phyloP scores from a whole-genome alignment of 2,329 filamentous ascomycete genomes.

The Aspergillus melleus region DNA sequence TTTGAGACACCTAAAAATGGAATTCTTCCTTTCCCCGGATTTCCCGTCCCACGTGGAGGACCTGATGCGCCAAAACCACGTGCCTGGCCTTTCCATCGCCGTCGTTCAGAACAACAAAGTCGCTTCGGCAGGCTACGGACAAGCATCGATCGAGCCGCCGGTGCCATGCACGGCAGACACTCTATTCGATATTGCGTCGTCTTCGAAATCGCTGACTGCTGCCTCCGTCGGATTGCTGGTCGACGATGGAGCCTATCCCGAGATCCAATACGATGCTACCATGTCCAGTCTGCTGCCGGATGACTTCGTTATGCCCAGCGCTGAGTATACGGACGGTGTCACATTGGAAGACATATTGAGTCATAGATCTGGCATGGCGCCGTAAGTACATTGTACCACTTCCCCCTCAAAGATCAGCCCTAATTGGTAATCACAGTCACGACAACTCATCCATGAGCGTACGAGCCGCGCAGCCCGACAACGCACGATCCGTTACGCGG shows the following conservation, averaged over 20 bases:
- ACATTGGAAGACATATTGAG: slow-evolving; percentile 57
- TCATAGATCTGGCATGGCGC: slow-evolving; percentile 54
- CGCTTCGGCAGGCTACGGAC: slow-evolving; percentile 18
- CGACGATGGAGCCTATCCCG: slow-evolving; percentile 29
- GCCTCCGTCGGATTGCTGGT: slow-evolving; percentile 42
- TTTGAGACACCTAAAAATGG: slow-evolving; percentile 4
- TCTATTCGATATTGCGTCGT: slow-evolving; percentile 26
- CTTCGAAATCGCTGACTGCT: slow-evolving; percentile 28
- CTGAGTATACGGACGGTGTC: slow-evolving; percentile 49
- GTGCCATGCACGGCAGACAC: slow-evolving; percentile 23
- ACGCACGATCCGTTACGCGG: slow-evolving; percentile 40
- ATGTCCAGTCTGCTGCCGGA: slow-evolving; percentile 51
- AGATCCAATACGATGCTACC: slow-evolving; percentile 49
- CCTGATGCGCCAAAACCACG: slow-evolving; percentile 16
- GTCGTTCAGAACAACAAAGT: slow-evolving; percentile 15
- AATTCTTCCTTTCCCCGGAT: slow-evolving; percentile 9
- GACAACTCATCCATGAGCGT: slow-evolving; percentile 32
- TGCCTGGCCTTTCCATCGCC: slow-evolving; percentile 22
- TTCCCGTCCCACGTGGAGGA: slow-evolving; percentile 10
- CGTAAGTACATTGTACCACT: slow-evolving; percentile 30
- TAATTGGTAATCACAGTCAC: slow-evolving; percentile 29
- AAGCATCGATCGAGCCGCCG: slow-evolving; percentile 14
- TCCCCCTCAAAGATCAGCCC: not conserved
- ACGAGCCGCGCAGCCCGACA: slow-evolving; percentile 30
- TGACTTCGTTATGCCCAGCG: slow-evolving; percentile 54